phyloP scores from a whole-genome alignment of 1,284 basidiomycete genomes.

The Cryptococcus sp. region DNA sequence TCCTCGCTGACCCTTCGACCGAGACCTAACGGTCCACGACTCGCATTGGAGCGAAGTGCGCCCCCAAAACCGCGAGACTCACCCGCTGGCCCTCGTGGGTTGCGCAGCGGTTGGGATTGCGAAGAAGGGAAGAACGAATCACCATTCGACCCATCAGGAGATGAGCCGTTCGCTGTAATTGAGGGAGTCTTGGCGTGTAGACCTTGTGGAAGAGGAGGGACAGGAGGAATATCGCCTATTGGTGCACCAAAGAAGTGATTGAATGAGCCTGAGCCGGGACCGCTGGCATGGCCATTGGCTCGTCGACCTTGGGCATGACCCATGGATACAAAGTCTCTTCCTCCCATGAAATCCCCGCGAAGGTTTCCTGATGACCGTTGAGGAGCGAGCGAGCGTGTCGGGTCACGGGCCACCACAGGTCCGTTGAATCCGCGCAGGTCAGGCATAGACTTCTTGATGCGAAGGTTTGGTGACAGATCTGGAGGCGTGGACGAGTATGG shows the following conservation, averaged over 20 bases:
- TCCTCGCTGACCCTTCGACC: constrained; percentile 36
- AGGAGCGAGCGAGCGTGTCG: constrained; percentile 73
- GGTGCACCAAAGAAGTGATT: constrained; percentile 32
- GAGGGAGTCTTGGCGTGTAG: constrained; percentile 2
- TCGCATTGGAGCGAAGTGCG: constrained; percentile 14
- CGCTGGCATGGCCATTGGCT: constrained; percentile 15
- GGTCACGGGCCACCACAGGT: constrained; percentile 73
- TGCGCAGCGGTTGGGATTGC: constrained; percentile 35
- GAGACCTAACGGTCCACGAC: constrained; percentile 17
- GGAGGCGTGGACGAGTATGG: constrained; percentile 57
- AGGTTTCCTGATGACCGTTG: constrained; percentile 89
- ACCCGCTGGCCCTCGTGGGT: constrained; percentile 48
- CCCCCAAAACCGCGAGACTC: constrained; percentile 41
- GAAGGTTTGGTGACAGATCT: constrained; percentile 62
- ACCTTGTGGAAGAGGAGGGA: constrained; percentile 40
- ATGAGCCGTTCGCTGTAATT: constrained; percentile 3
- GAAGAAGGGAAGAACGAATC: not conserved
- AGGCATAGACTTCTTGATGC: constrained; percentile 95
- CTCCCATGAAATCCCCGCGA: constrained; percentile 66
- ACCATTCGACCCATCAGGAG: constrained; percentile 10
- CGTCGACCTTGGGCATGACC: constrained; percentile 32
- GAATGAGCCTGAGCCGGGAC: constrained; percentile 29
- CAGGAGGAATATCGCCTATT: constrained; percentile 39
- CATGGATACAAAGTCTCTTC: constrained; percentile 44
- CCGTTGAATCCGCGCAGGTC: constrained; percentile 53